Conservation (phyloP, 2,329 filamentous ascomycete genomes). For the Neofusicoccum sp. region DNA sequence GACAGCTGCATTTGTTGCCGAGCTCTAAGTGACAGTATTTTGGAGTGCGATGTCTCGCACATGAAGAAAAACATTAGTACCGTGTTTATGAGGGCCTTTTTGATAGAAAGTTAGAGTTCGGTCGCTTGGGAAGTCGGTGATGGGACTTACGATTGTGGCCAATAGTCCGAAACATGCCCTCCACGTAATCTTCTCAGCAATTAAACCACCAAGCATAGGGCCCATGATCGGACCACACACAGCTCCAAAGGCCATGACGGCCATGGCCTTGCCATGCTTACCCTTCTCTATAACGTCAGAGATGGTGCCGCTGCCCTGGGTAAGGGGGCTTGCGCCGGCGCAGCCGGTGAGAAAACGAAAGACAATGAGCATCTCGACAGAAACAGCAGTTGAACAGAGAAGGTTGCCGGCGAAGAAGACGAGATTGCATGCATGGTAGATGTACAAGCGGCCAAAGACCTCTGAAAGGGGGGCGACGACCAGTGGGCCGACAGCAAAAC, state of each 20-base stretch:
- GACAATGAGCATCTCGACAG: slow-evolving; percentile 28
- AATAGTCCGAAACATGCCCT: not conserved
- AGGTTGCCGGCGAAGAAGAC: slow-evolving; percentile 27
- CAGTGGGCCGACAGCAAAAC: slow-evolving; percentile 31
- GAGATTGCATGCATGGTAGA: slow-evolving; percentile 27
- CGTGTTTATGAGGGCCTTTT: not conserved
- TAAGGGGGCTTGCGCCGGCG: slow-evolving; percentile 32
- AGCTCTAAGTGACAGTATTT: slow-evolving; percentile 59
- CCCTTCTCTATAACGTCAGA: slow-evolving; percentile 53
- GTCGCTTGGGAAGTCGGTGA: not conserved
- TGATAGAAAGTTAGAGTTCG: not conserved
- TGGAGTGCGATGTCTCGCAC: slow-evolving; percentile 55
- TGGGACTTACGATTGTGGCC: not conserved
- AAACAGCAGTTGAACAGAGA: slow-evolving; percentile 29
- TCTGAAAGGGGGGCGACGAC: slow-evolving; percentile 34
- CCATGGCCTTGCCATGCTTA: slow-evolving; percentile 54
- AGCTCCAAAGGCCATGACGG: slow-evolving; percentile 53
- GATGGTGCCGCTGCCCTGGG: slow-evolving; percentile 55
- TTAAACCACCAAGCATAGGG: slow-evolving; percentile 38
- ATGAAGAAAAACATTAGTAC: slow-evolving; percentile 44
- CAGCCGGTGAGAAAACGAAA: slow-evolving; percentile 33
- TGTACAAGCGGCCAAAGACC: slow-evolving; percentile 28
- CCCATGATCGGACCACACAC: slow-evolving; percentile 48
- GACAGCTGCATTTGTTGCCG: slow-evolving; percentile 43
- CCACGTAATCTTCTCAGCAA: not conserved